Evolutionary conservation across 257 asterid genomes (phyloP).

Genomic region (Striga asiatica): DNA sequence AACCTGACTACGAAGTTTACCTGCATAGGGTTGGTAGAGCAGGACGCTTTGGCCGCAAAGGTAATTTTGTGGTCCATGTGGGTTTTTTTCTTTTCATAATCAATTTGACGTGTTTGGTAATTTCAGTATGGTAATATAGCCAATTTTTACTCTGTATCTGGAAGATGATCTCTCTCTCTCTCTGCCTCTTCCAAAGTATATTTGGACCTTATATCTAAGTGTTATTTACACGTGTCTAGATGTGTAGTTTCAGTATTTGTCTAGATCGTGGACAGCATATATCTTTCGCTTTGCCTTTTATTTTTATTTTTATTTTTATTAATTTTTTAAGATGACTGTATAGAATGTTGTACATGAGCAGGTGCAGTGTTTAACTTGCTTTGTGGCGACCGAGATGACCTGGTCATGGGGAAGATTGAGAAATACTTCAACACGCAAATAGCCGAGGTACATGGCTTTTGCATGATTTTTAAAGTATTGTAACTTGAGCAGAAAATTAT

Average conservation of each 20-base stretch:
- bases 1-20: slow-evolving; percentile 85
- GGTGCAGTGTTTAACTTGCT: slow-evolving; percentile 36
- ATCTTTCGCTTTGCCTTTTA: neutral
- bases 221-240: too few relatives aligned
- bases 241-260: too few relatives aligned
- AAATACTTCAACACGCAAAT: neutral
- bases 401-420: slow-evolving; percentile 24
- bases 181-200: too few relatives aligned
- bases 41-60: slow-evolving; percentile 98
- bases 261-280: too few relatives aligned
- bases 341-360: slow-evolving; percentile 11
- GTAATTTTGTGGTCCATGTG: slow-evolving; percentile 32
- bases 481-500: too few relatives aligned
- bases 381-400: slow-evolving; percentile 19
- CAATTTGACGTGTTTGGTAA: too few relatives aligned
- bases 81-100: neutral
- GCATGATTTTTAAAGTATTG: too few relatives aligned
- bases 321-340: neutral
- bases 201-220: too few relatives aligned
- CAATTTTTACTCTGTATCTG: too few relatives aligned
- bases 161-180: too few relatives aligned
- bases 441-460: neutral
- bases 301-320: neutral
- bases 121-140: too few relatives aligned
- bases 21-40: slow-evolving; percentile 97